Percentiles rank a stretch among this genome's conserved stretches.
phyloP scores from a whole-genome alignment of 2,329 filamentous ascomycete species.

The Arthrinium phaeospermum region DNA sequence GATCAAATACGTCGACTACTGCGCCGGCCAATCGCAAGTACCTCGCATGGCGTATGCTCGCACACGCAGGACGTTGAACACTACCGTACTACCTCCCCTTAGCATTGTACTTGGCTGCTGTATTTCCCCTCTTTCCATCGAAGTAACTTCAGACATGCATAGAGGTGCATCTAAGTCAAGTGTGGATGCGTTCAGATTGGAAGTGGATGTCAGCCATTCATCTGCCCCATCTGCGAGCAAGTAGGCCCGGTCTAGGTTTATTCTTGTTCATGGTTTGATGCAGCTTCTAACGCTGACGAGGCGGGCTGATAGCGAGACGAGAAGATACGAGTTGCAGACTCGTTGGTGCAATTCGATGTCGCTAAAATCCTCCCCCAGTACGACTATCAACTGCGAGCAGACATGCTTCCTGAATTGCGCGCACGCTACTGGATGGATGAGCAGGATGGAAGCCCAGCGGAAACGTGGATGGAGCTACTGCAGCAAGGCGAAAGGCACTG shows the following conservation, averaged over 20 bases:
- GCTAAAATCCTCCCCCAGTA: not conserved
- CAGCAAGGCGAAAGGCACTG: not conserved
- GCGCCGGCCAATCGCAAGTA: not conserved
- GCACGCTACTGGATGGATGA: constrained; percentile 5
- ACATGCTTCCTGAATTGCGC: not conserved
- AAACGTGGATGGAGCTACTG: constrained; percentile 12
- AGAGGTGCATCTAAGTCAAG: constrained; percentile 3
- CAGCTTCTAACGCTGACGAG: constrained; percentile 7
- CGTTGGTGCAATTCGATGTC: not conserved
- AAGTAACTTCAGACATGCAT: constrained; percentile 11
- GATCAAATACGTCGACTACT: too few relatives aligned
- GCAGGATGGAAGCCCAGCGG: constrained; percentile 1
- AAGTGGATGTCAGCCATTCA: constrained; percentile 3
- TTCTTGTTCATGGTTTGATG: not conserved
- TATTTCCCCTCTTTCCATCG: constrained; percentile 6
- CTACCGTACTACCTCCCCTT: not conserved
- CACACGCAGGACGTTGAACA: constrained; percentile 5
- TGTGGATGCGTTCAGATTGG: not conserved
- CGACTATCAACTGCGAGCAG: not conserved
- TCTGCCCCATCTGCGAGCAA: constrained; percentile 2
- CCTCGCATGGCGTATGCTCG: not conserved
- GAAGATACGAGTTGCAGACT: too few relatives aligned
- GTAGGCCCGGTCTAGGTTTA: not conserved
- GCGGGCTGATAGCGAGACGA: not conserved
- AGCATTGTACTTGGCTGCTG: not conserved